phyloP scores from a whole-genome alignment of 2,329 filamentous ascomycete genomes.

The Nothopassalora personata region DNA sequence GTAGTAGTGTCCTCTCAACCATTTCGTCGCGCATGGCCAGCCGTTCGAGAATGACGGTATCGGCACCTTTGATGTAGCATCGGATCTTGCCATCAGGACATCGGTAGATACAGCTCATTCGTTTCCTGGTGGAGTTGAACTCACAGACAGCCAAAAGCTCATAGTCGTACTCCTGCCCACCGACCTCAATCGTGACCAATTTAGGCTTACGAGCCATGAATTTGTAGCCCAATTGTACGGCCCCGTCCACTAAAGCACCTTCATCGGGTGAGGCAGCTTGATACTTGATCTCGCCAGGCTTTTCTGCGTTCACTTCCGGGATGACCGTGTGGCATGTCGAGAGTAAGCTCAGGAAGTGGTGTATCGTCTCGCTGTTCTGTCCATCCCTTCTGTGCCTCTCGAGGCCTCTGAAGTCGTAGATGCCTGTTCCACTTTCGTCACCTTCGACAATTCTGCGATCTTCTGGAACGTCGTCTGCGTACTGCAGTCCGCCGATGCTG shows the following conservation, averaged over 20 bases:
- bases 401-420: conserved; percentile 78
- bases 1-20: conserved; percentile 82
- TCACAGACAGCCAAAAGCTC: conserved; percentile 95
- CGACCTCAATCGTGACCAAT: conserved; percentile 75
- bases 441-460: conserved; percentile 71
- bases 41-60: conserved; percentile 94
- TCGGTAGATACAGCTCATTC: conserved; percentile 96
- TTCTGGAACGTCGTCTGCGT: conserved; percentile 85
- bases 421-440: conserved; percentile 69
- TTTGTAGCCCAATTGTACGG: conserved; percentile 75
- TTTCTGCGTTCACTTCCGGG: conserved; percentile 76
- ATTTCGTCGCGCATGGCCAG: conserved; percentile 72
- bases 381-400: conserved; percentile 56
- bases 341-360: conserved; percentile 83
- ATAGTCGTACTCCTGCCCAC: conserved; percentile 70
- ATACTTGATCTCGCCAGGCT: conserved; percentile 81
- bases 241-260: conserved; percentile 91
- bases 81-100: conserved; percentile 94
- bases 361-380: conserved; percentile 55
- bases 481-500: conserved; percentile 88
- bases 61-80: conserved; percentile 92
- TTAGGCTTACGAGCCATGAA: conserved; percentile 88
- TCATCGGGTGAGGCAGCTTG: conserved; percentile 97
- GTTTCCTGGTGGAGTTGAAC: conserved; percentile 95
- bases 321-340: conserved; percentile 96